These are phyloP conservation scores for Dactylellina sp. DNA, from an alignment of 2,329 filamentous ascomycete species.

Conservation along the genomic window DNA sequence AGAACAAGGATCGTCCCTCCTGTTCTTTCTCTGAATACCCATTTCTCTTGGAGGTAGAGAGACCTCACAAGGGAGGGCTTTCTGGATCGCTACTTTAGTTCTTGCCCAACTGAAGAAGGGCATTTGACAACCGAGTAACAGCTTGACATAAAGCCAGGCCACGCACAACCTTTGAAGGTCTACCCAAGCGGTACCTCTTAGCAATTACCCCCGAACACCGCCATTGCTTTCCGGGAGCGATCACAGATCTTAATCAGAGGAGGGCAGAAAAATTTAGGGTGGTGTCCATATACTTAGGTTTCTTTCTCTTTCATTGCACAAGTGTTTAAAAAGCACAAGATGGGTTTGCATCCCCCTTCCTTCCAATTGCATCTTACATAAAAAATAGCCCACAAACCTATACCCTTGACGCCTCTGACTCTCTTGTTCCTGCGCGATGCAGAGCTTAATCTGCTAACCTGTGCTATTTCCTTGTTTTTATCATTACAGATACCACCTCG, in stretches of 20 bases:
- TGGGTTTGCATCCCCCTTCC: conserved; percentile 56
- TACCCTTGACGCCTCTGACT: conserved; percentile 54
- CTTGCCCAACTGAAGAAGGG: conserved; percentile 26
- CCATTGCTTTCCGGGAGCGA: conserved; percentile 38
- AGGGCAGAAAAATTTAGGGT: conserved; percentile 48
- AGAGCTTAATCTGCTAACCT: conserved; percentile 55
- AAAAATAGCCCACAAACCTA: conserved; percentile 49
- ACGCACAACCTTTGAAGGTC: conserved; percentile 23
- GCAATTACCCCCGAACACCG: conserved; percentile 39
- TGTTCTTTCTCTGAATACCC: conserved; percentile 39
- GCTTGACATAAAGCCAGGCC: conserved; percentile 31
- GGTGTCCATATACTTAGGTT: conserved; percentile 43
- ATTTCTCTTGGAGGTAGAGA: conserved; percentile 41
- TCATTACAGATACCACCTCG: conserved; percentile 43
- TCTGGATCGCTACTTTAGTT: conserved; percentile 27
- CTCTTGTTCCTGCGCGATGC: conserved; percentile 57
- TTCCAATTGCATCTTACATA: conserved; percentile 56
- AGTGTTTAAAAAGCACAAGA: conserved; percentile 56
- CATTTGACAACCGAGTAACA: conserved; percentile 48
- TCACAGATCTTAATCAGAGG: conserved; percentile 44
- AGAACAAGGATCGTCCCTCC: conserved; percentile 52
- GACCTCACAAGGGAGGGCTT: conserved; percentile 31
- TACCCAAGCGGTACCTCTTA: conserved; percentile 31
- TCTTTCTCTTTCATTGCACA: conserved; percentile 38
- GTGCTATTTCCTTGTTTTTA: conserved; percentile 38